Percentiles rank a stretch among this genome's conserved stretches.
These are phyloP conservation scores for Mallotus nudiflorus DNA, from an alignment of 345 rosid genomes.

Conservation along the genomic window DNA sequence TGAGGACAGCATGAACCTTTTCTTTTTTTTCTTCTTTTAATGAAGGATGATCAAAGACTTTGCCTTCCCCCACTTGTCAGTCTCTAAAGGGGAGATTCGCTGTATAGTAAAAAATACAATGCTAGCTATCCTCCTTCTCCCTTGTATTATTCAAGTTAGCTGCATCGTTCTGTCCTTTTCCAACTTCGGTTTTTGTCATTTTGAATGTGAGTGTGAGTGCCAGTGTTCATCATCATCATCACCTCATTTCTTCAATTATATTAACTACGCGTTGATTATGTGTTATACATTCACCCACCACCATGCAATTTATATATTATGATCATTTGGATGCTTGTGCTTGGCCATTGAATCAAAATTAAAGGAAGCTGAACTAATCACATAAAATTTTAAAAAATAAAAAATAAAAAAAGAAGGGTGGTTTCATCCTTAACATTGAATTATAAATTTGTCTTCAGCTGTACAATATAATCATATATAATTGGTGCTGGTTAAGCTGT, in stretches of 20 bases:
- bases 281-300: too few relatives aligned
- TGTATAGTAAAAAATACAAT: too few relatives aligned
- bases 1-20: constrained; percentile 28
- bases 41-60: constrained; percentile 24
- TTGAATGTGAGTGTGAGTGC: background rate
- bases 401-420: too few relatives aligned
- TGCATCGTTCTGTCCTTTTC: constrained; percentile 25
- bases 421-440: too few relatives aligned
- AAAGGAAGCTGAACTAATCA: background rate
- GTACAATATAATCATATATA: background rate
- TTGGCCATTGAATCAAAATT: background rate
- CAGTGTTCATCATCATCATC: too few relatives aligned
- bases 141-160: constrained; percentile 5
- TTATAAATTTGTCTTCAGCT: constrained; percentile 5
- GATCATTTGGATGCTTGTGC: background rate
- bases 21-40: constrained; percentile 37
- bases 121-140: constrained; percentile 1
- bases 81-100: constrained; percentile 30
- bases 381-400: too few relatives aligned
- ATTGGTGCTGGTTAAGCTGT: too few relatives aligned
- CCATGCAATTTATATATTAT: too few relatives aligned
- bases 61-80: constrained; percentile 24
- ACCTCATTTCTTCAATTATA: constrained; percentile 6
- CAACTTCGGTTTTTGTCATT: background rate
- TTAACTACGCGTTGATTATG: background rate